phyloP scores from a whole-genome alignment of 805 yeast species.

The Schwanniomyces sp. region DNA sequence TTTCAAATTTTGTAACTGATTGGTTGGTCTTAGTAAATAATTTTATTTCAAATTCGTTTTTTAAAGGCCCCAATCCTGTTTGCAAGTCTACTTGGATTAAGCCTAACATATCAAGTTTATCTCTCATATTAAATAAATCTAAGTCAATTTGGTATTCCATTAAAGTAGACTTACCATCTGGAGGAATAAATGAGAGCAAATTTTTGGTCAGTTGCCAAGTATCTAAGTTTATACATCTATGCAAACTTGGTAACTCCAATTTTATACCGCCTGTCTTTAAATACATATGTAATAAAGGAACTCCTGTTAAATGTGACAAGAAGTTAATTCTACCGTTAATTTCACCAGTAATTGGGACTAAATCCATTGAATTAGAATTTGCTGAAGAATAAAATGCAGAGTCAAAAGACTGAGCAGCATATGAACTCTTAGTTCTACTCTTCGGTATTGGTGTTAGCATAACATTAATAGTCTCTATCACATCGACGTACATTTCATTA shows the following conservation, averaged over 20 bases:
- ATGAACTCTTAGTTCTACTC: slow-evolving; percentile 6
- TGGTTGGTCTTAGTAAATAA: slow-evolving; percentile 40
- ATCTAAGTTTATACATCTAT: slow-evolving; percentile 61
- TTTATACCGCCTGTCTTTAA: slow-evolving; percentile 47
- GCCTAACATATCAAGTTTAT: slow-evolving; percentile 38
- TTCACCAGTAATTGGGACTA: slow-evolving; percentile 48
- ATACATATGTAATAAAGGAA: slow-evolving; percentile 65
- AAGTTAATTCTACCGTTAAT: slow-evolving; percentile 66
- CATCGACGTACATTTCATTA: slow-evolving; percentile 85
- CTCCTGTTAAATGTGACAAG: slow-evolving; percentile 71
- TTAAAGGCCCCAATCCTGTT: slow-evolving; percentile 50
- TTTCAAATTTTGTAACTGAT: slow-evolving; percentile 33
- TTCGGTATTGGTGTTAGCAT: slow-evolving; percentile 40
- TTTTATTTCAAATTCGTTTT: slow-evolving; percentile 64
- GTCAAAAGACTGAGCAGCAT: slow-evolving; percentile 27
- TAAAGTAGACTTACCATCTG: slow-evolving; percentile 73
- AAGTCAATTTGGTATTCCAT: slow-evolving; percentile 65
- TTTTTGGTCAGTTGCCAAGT: slow-evolving; percentile 52
- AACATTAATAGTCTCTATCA: slow-evolving; percentile 64
- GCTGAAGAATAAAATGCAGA: slow-evolving; percentile 26
- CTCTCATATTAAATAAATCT: slow-evolving; percentile 12
- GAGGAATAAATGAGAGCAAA: slow-evolving; percentile 71
- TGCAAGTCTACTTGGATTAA: slow-evolving; percentile 54
- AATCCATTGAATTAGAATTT: slow-evolving; percentile 10
- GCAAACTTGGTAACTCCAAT: slow-evolving; percentile 63